A percentile compares a stretch with the other conserved stretches of the same genome.
Evolutionary conservation across 2,329 filamentous ascomycete genomes (phyloP).

Genomic region (Myriosclerotinia scirpicola): DNA sequence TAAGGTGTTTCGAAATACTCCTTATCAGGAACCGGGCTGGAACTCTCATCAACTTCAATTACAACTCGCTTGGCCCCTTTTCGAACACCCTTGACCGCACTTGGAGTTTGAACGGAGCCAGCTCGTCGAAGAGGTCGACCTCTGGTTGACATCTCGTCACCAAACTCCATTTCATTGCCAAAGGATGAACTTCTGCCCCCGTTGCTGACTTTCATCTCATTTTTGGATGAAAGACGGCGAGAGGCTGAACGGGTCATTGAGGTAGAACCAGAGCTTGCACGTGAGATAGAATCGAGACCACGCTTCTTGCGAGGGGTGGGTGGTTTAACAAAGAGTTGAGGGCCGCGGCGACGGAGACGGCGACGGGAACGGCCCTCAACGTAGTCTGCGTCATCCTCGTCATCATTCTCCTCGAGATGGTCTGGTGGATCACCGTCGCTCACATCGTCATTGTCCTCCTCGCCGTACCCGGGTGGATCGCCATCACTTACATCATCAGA

Average conservation of each 20-base stretch:
- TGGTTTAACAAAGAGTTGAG: not conserved
- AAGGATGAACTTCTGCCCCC: not conserved
- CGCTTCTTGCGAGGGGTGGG: not conserved
- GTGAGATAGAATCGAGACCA: too few relatives aligned
- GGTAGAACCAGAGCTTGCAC: too few relatives aligned
- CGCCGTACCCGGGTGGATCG: conserved; percentile 1
- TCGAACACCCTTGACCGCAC: not conserved
- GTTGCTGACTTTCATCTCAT: not conserved
- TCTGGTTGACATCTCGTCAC: not conserved
- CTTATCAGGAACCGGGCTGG: not conserved
- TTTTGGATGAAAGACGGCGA: not conserved
- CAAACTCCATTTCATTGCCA: not conserved
- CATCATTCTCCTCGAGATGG: not conserved
- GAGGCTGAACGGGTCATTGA: not conserved
- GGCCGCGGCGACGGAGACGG: not conserved
- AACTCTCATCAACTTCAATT: not conserved
- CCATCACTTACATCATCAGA: not conserved
- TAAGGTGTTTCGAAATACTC: conserved; percentile 9
- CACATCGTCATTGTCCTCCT: not conserved
- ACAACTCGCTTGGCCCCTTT: conserved; percentile 5
- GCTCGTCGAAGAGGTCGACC: not conserved
- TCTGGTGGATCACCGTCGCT: conserved; percentile 13
- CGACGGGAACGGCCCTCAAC: not conserved
- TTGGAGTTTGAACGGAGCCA: not conserved
- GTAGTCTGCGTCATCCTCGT: not conserved